Evolutionary conservation across 2,329 filamentous ascomycete genomes (phyloP), one percentile per base, ranked within the genome.

Genomic region (Penicillium glabrum): DNA sequence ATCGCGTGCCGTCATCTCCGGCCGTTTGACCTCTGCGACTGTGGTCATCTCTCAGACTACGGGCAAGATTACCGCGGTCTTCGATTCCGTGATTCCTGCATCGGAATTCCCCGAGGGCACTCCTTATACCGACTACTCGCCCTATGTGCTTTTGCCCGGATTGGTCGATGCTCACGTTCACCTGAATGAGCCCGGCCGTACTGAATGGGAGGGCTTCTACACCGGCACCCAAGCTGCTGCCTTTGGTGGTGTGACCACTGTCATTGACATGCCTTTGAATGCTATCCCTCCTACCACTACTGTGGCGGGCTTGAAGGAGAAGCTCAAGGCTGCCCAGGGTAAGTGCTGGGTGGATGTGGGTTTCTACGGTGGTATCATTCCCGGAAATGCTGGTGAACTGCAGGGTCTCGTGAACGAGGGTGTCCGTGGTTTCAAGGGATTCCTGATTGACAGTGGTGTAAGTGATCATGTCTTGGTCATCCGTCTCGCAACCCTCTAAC

Each of bases 341-440:
- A 89, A 98, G 77, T 96, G 93, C 77, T 99, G 93, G 93, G 91
- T 98, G 26, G 95, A 98, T 68, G 93, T 98, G n/a, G 95, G 92
- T 29, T 98, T 99, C 76, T 98, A 98, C 72, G 95, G 95, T 26
- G 95, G 95, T 31, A 86, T 98, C 39, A 87, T 99, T 47, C 95
- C 95, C 3, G 95, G 93, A 1, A 99, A 99, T 70, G 84, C 87
- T 3, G 75, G 83, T 11, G 87, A 98, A 68, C 78, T 99, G 54
- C 86, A 90, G 66, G 88, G 87, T 0, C 81, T 99, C 4, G 89
- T 98, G 1, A 83, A 90, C 55, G 89, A 86, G 41, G 95, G 95
- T 53, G 93, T 98, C 11, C 83, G 93, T 62, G 95, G 95, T 13
- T 98, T 99, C 83, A 99, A 99, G 77, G 93, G 93, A 1, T 99